These are phyloP conservation scores for Nigrospora oryzae DNA, from an alignment of 2,329 filamentous ascomycete genomes.

Conservation along the genomic window DNA sequence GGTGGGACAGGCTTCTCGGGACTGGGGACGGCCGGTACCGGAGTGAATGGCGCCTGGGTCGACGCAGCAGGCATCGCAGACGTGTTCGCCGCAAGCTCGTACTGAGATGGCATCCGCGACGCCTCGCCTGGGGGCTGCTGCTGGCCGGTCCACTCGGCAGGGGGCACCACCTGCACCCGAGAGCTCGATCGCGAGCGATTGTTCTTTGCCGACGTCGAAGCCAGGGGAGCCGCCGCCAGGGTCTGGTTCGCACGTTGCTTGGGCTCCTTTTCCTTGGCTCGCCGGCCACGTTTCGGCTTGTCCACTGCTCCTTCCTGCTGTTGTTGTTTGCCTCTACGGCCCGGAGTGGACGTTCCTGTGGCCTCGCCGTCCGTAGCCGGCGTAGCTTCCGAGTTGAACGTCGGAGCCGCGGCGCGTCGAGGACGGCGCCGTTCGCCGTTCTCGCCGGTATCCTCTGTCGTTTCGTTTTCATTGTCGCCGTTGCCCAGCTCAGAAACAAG, in stretches of 20 bases:
- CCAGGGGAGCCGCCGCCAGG: conserved; percentile 36
- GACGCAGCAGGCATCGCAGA: conserved; percentile 33
- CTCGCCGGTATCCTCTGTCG: conserved; percentile 47
- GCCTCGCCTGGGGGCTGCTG: conserved; percentile 26
- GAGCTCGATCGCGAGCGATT: conserved; percentile 48
- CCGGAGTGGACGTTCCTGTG: conserved; percentile 46
- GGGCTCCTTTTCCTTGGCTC: conserved; percentile 26
- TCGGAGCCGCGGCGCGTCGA: conserved; percentile 61
- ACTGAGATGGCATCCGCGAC: conserved; percentile 30
- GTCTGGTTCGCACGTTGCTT: conserved; percentile 32
- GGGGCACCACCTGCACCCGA: conserved; percentile 27
- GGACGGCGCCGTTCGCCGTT: conserved; percentile 53
- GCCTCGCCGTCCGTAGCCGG: conserved; percentile 50
- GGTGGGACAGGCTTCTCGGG: conserved; percentile 15
- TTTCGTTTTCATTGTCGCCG: conserved; percentile 47
- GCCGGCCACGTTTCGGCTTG: conserved; percentile 33
- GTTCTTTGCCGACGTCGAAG: conserved; percentile 25
- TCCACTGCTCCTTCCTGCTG: conserved; percentile 36
- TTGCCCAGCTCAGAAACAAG: conserved; percentile 59
- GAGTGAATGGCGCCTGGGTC: conserved; percentile 17
- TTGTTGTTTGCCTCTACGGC: conserved; percentile 35
- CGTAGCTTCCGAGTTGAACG: conserved; percentile 59
- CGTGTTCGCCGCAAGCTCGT: conserved; percentile 31
- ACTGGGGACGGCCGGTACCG: conserved; percentile 15
- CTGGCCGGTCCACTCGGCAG: conserved; percentile 26